Evolutionary conservation across 305 asterid genomes (phyloP).

Genomic region (Fraxinus baroniana): DNA sequence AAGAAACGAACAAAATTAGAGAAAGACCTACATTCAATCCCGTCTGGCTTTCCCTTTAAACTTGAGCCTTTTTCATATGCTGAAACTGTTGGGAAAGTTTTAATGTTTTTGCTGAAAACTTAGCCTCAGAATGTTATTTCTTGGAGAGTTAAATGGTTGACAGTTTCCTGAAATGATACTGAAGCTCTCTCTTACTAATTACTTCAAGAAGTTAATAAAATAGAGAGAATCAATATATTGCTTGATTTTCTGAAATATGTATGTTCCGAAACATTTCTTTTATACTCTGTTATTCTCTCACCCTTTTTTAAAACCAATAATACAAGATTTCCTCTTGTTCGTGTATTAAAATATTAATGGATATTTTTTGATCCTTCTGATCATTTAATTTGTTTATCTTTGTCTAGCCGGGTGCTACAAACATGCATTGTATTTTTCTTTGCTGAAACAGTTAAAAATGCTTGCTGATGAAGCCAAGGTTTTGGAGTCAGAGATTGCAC

Average conservation of each 20-base stretch:
- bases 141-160: not conserved
- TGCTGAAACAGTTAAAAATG: slow-evolving; percentile 59
- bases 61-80: not conserved
- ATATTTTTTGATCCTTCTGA: not conserved
- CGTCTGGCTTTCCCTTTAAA: not conserved
- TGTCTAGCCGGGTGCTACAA: not conserved
- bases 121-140: not conserved
- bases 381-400: not conserved
- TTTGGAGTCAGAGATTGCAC: slow-evolving; percentile 52
- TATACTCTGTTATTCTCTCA: not conserved
- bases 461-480: slow-evolving; percentile 66
- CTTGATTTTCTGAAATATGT: not conserved
- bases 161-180: not conserved
- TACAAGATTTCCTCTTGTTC: not conserved
- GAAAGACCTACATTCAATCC: not conserved
- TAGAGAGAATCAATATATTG: not conserved
- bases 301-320: not conserved
- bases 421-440: not conserved
- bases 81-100: not conserved
- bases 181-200: not conserved
- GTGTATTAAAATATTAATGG: not conserved
- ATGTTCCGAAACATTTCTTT: not conserved
- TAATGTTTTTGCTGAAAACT: not conserved
- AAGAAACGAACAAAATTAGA: not conserved
- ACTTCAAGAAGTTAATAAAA: not conserved